A percentile compares a stretch with the other conserved stretches of the same genome.
phyloP scores from a whole-genome alignment of 768 basidiomycete species.

The Pisolithus albus region DNA sequence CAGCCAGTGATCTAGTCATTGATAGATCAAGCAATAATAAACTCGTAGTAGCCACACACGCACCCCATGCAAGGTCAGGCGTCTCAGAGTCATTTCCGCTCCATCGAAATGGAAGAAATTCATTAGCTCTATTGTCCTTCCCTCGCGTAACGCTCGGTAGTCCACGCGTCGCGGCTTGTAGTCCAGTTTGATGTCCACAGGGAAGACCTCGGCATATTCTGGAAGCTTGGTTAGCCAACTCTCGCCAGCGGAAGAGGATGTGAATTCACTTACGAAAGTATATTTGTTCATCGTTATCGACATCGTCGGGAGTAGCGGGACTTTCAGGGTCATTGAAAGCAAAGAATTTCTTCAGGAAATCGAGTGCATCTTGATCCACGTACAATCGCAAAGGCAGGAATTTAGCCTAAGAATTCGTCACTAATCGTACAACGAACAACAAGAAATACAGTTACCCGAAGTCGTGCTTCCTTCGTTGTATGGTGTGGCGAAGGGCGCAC shows the following conservation, averaged over 20 bases:
- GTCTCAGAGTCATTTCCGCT: slow-evolving; percentile 94
- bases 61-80: slow-evolving; percentile 88
- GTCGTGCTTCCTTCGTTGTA: slow-evolving; percentile 66
- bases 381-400: slow-evolving; percentile 85
- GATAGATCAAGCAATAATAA: slow-evolving; percentile 7
- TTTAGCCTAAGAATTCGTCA: slow-evolving; percentile 55
- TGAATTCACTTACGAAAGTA: slow-evolving; percentile 59
- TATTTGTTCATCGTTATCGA: slow-evolving; percentile 39
- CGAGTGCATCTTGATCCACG: slow-evolving; percentile 97
- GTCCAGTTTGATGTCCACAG: slow-evolving; percentile 91
- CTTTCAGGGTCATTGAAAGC: slow-evolving; percentile 66
- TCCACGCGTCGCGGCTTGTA: slow-evolving; percentile 98
- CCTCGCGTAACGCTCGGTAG: slow-evolving; percentile 83
- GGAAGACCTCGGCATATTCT: slow-evolving; percentile 95
- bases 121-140: slow-evolving; percentile 94
- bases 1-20: slow-evolving; percentile 84
- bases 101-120: slow-evolving; percentile 99
- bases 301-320: slow-evolving; percentile 28
- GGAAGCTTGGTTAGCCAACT: slow-evolving; percentile 1
- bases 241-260: slow-evolving; percentile 1
- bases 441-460: slow-evolving; percentile 39
- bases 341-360: slow-evolving; percentile 96
- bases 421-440: neutral
- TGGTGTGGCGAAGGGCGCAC: slow-evolving; percentile 67
- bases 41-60: slow-evolving; percentile 26